Evolutionary conservation across 306 rosid genomes (phyloP).

Genomic region (Astragalus membranaceus): DNA sequence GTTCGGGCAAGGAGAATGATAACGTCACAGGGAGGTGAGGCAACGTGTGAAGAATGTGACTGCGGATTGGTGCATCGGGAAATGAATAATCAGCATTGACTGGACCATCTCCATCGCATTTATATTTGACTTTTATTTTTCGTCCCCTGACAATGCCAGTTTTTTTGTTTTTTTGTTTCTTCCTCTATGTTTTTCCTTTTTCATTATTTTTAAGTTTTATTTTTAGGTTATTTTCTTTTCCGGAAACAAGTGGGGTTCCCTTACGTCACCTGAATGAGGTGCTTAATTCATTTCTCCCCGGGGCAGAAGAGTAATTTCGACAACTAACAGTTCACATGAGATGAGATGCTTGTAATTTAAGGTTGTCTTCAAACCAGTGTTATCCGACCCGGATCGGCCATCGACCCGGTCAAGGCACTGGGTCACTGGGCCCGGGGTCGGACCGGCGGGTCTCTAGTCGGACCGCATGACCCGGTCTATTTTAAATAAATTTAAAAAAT

Average conservation of each 20-base stretch:
- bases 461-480: too few species aligned
- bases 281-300: not conserved
- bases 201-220: not conserved
- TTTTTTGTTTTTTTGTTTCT: not conserved
- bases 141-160: constrained; percentile 10
- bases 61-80: constrained; percentile 10
- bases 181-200: not conserved
- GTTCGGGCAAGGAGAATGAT: constrained; percentile 37
- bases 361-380: constrained; percentile 61
- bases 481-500: too few species aligned
- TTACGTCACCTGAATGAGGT: not conserved
- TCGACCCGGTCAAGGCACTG: too few species aligned
- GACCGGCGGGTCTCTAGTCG: too few species aligned
- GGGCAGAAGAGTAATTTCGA: not conserved
- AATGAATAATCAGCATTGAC: constrained; percentile 20
- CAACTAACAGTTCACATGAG: not conserved
- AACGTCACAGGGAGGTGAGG: constrained; percentile 27
- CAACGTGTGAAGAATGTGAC: not conserved
- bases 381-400: too few species aligned
- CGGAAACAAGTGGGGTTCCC: not conserved
- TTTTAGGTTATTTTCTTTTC: not conserved
- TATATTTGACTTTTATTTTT: constrained; percentile 23
- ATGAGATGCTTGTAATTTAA: constrained; percentile 20
- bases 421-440: too few species aligned
- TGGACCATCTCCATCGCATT: not conserved